Evolutionary conservation across 2,329 filamentous ascomycete species (phyloP), one percentile per base, ranked within the genome.

Genomic region (Zasmidium angulare): DNA sequence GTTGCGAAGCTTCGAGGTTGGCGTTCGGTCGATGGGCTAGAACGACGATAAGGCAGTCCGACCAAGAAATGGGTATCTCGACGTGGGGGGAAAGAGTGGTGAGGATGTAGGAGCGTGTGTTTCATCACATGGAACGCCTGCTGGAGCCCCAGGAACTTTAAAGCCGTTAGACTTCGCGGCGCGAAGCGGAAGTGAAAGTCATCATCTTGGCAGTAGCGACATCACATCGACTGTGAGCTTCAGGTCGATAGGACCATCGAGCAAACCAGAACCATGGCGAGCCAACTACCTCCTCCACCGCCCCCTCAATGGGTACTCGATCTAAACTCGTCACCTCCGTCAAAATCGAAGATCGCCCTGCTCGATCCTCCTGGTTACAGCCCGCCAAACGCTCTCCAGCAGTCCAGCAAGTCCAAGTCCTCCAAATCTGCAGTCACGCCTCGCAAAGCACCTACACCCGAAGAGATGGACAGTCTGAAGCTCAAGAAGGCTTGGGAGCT

Each of bases 401-500:
- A 57, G 21, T 54, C 56, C 53, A 53, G 49, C 24, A 66, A 68
- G 29, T 60, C 58, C 36, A 59, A 56, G 53, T 66, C 56, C 31
- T 47, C 60, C 52, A 62, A 66, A 52, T 46, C 64, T 56, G 59
- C 61, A 59, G 69, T 69, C 71, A 67, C 72, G 73, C 71, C 75
- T 62, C 86, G 89, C 67, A 86, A 89, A 69, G 81, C 88, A 61
- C 89, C 89, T 29, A 88, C 89, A 1, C 77, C 88, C 66, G 89
- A 89, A 70, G 93, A 98, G 78, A 97, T 93, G 83, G 93, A 98
- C 75, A 92, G 89, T 21, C 82, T 99, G 64, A 98, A 98, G 82
- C 81, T 99, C 69, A 99, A 99, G 79, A 99, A 99, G 77, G 95
- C 95, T 0, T 99, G 95, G 95, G 95, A 99, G 77, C 85, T 99